Percentiles rank a stretch among this genome's conserved stretches.
phyloP scores from a whole-genome alignment of 2,329 filamentous ascomycete species.

The Teratosphaeria nubilosa region DNA sequence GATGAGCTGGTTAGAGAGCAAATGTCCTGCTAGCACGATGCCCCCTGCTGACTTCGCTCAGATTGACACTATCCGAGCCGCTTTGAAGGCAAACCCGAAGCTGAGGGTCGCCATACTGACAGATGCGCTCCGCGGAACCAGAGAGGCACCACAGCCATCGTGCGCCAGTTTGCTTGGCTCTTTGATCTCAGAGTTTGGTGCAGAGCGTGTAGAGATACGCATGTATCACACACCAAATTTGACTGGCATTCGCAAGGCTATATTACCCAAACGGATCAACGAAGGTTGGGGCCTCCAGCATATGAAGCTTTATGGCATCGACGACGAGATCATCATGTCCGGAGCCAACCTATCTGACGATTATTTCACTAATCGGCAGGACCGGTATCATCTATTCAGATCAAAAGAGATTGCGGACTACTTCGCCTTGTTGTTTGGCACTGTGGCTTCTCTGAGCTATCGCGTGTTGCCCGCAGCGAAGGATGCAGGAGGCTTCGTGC shows the following conservation, averaged over 20 bases:
- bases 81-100: slow-evolving; percentile 62
- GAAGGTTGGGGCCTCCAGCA: slow-evolving; percentile 98
- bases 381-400: slow-evolving; percentile 85
- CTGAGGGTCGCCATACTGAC: slow-evolving; percentile 82
- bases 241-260: slow-evolving; percentile 71
- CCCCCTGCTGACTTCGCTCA: slow-evolving; percentile 21
- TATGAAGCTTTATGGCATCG: slow-evolving; percentile 96
- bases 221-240: slow-evolving; percentile 98
- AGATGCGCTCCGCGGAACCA: slow-evolving; percentile 80
- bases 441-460: slow-evolving; percentile 73
- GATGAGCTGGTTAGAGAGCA: slow-evolving; percentile 56
- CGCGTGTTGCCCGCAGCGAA: slow-evolving; percentile 53
- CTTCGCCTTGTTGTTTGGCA: slow-evolving; percentile 66
- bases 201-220: slow-evolving; percentile 76
- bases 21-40: not conserved
- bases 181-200: slow-evolving; percentile 73
- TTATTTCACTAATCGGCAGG: slow-evolving; percentile 93
- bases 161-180: slow-evolving; percentile 81
- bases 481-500: slow-evolving; percentile 38
- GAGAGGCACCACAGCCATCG: slow-evolving; percentile 76
- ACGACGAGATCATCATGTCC: slow-evolving; percentile 91
- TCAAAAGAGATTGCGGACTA: slow-evolving; percentile 72
- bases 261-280: slow-evolving; percentile 82
- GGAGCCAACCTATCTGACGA: slow-evolving; percentile 89
- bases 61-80: slow-evolving; percentile 67